phyloP scores from a whole-genome alignment of 306 rosid genomes.

The Canavalia ensiformis region DNA sequence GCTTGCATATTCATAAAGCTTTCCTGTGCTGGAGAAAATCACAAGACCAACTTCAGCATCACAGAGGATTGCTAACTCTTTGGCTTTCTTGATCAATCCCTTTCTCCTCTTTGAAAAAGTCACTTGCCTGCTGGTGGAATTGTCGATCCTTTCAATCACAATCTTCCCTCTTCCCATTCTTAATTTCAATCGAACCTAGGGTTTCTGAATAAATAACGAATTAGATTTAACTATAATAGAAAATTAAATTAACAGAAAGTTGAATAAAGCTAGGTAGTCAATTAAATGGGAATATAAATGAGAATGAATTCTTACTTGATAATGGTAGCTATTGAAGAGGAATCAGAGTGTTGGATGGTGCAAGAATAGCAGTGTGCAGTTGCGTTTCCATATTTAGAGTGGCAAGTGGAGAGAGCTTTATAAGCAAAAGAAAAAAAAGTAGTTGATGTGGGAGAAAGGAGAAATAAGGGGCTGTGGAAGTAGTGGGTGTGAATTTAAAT shows the following conservation, averaged over 20 bases:
- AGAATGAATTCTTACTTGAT: constrained; percentile 51
- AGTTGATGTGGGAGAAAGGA: not conserved
- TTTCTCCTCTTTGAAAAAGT: constrained; percentile 95
- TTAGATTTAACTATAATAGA: not conserved
- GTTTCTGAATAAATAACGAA: constrained; percentile 50
- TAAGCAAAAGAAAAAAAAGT: not conserved
- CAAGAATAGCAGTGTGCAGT: not conserved
- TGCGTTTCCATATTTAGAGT: constrained; percentile 37
- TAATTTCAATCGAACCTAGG: constrained; percentile 44
- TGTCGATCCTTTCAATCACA: constrained; percentile 82
- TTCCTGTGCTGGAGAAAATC: constrained; percentile 82
- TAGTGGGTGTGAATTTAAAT: not conserved
- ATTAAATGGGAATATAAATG: not conserved
- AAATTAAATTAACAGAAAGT: not conserved
- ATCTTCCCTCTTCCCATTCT: constrained; percentile 94
- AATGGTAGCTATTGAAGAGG: constrained; percentile 1
- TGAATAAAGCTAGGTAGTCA: not conserved
- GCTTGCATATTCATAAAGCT: constrained; percentile 82
- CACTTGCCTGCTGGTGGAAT: constrained; percentile 82
- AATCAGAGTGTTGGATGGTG: constrained; percentile 24
- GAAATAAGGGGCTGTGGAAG: not conserved
- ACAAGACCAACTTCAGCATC: constrained; percentile 87
- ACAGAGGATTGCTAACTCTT: constrained; percentile 83
- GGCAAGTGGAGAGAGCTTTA: constrained; percentile 8
- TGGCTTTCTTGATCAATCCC: constrained; percentile 89